Conservation (phyloP, 2,329 filamentous ascomycete species). For the Leptographium flavum region DNA sequence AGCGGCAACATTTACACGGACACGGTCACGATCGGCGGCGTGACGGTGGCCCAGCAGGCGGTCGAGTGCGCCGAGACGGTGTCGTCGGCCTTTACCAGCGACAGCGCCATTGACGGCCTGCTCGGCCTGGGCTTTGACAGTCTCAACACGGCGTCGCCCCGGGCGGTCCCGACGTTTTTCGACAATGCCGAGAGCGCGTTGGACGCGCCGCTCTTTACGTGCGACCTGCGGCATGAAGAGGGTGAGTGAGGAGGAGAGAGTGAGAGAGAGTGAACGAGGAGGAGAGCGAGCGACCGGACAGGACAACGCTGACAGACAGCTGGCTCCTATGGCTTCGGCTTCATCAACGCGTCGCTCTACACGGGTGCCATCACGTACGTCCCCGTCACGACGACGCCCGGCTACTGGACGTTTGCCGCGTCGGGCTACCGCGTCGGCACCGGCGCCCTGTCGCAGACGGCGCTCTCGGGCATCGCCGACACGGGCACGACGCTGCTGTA, state of each 20-base stretch:
- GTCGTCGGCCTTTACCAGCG: slow-evolving; percentile 23
- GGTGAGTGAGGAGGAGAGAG: slow-evolving; percentile 13
- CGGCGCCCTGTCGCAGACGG: slow-evolving; percentile 28
- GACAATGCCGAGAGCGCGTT: slow-evolving; percentile 18
- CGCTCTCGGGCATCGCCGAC: slow-evolving; percentile 21
- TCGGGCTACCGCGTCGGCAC: slow-evolving; percentile 29
- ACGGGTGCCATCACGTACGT: slow-evolving; percentile 37
- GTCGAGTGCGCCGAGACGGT: slow-evolving; percentile 28
- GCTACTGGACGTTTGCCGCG: slow-evolving; percentile 43
- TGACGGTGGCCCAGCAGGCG: slow-evolving; percentile 25
- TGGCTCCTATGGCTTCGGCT: slow-evolving; percentile 39
- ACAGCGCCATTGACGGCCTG: slow-evolving; percentile 25
- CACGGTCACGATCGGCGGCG: slow-evolving; percentile 25
- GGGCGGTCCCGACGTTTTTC: slow-evolving; percentile 26
- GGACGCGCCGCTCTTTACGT: slow-evolving; percentile 18
- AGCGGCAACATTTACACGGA: slow-evolving; percentile 28
- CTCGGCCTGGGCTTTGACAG: slow-evolving; percentile 28
- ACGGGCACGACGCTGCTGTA: slow-evolving; percentile 29
- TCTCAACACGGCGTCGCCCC: slow-evolving; percentile 28
- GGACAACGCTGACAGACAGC: no score
- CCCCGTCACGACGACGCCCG: slow-evolving; percentile 29
- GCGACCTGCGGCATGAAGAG: slow-evolving; percentile 20
- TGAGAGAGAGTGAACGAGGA: neutral
- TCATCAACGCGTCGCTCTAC: slow-evolving; percentile 37
- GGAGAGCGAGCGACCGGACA: no score